phyloP scores from a whole-genome alignment of 73 alveolate genomes.

The Paraurostyla sp. region DNA sequence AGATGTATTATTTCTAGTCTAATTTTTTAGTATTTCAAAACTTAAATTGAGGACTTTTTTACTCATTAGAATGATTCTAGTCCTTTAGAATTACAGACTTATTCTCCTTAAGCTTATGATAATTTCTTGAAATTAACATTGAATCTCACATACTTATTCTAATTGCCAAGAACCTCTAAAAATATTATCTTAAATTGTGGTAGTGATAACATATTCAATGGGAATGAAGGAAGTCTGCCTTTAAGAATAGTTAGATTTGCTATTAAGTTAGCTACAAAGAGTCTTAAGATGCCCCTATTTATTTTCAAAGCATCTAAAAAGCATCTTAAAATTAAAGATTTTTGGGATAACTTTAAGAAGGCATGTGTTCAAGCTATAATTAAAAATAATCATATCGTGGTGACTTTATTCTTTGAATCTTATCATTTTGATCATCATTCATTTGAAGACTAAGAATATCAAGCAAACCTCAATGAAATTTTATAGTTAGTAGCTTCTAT shows the following conservation, averaged over 20 bases:
- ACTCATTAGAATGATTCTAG: background rate
- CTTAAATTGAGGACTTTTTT: background rate
- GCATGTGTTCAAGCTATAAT: background rate
- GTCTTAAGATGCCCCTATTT: background rate
- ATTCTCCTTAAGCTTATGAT: background rate
- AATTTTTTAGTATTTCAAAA: constrained; percentile 1
- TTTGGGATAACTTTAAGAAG: constrained; percentile 13
- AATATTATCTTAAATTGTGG: background rate
- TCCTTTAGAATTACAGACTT: background rate
- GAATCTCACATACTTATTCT: background rate
- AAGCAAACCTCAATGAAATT: background rate
- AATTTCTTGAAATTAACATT: background rate
- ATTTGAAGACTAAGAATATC: background rate
- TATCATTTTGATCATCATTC: background rate
- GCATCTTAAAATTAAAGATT: constrained; percentile 16
- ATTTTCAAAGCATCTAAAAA: constrained; percentile 9
- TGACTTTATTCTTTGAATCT: background rate
- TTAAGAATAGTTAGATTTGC: background rate
- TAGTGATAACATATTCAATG: background rate
- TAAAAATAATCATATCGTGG: background rate
- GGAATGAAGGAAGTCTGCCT: background rate
- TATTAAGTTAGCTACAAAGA: background rate
- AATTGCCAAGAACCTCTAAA: background rate
- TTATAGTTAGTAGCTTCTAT: background rate
- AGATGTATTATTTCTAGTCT: background rate